A percentile compares a stretch with the other conserved stretches of the same genome.
Conservation (phyloP, 2,329 filamentous ascomycete genomes). For the Ceratocystis huliohia region DNA sequence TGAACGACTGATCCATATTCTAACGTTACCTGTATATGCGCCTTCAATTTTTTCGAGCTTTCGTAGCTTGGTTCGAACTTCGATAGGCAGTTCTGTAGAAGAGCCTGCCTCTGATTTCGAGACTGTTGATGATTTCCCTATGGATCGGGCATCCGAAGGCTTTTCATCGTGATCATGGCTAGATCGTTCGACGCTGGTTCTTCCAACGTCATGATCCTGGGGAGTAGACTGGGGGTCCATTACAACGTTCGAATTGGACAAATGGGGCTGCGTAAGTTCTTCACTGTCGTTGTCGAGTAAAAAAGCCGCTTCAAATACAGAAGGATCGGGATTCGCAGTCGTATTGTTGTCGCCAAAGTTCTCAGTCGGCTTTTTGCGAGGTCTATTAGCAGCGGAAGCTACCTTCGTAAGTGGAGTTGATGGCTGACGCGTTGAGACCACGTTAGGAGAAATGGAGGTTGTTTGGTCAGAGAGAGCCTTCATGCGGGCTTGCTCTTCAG, state of each 20-base stretch:
- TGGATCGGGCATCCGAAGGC: neutral
- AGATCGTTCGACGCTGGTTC: neutral
- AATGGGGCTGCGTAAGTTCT: conserved; percentile 41
- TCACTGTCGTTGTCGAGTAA: conserved; percentile 60
- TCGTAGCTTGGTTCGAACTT: conserved; percentile 61
- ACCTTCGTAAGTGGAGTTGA: conserved; percentile 23
- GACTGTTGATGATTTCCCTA: neutral
- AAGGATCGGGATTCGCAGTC: conserved; percentile 57
- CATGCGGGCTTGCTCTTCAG: conserved; percentile 80
- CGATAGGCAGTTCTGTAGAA: conserved; percentile 50
- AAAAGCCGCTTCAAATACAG: conserved; percentile 77
- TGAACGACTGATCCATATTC: neutral
- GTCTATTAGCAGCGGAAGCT: conserved; percentile 26
- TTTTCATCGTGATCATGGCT: neutral
- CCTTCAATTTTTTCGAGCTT: conserved; percentile 84
- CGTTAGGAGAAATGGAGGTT: conserved; percentile 29
- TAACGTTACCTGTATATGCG: conserved; percentile 63
- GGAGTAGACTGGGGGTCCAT: neutral
- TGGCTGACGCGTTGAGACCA: conserved; percentile 32
- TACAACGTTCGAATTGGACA: conserved; percentile 18
- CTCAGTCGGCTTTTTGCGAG: conserved; percentile 23
- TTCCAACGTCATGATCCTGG: neutral
- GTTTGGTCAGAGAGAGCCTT: conserved; percentile 38
- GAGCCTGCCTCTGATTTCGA: conserved; percentile 22
- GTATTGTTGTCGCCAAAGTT: conserved; percentile 30